Conservation (phyloP, 345 rosid species). For the Combretum micranthum region DNA sequence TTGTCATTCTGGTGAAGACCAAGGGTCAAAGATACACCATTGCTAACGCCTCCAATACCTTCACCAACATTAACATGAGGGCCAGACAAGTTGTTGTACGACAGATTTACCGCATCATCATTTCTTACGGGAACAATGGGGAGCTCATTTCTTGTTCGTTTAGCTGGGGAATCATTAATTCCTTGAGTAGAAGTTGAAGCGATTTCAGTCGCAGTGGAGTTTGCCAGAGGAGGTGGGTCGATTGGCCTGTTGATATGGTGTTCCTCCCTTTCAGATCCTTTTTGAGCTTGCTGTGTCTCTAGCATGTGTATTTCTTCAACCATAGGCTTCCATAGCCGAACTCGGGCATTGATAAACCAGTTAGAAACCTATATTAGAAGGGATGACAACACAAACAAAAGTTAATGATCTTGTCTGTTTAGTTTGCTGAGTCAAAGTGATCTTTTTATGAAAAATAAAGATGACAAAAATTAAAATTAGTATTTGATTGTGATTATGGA, state of each 20-base stretch:
- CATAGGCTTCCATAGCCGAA: constrained; percentile 96
- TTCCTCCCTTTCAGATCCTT: constrained; percentile 42
- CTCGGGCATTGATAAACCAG: constrained; percentile 94
- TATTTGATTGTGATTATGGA: not conserved
- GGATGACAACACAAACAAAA: not conserved
- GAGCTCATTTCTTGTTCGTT: constrained; percentile 39
- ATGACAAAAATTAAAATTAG: not conserved
- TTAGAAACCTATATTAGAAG: constrained; percentile 57
- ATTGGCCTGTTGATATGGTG: constrained; percentile 22
- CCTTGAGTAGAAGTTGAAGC: constrained; percentile 31
- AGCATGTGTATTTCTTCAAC: constrained; percentile 86
- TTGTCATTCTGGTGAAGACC: constrained; percentile 74
- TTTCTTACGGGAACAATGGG: constrained; percentile 24
- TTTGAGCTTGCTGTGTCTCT: constrained; percentile 62
- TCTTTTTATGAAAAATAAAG: too few relatives aligned
- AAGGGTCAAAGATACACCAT: constrained; percentile 65
- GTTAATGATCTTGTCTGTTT: not conserved
- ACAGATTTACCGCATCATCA: constrained; percentile 18
- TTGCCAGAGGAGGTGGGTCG: constrained; percentile 20
- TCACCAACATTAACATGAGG: constrained; percentile 33
- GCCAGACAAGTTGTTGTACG: constrained; percentile 29
- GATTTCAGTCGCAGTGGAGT: constrained; percentile 20
- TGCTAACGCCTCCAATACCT: constrained; percentile 35
- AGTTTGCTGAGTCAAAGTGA: not conserved
- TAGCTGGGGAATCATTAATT: constrained; percentile 33